Conservation (phyloP, 2,329 filamentous ascomycete species). For the Beauveria pseudobassiana region DNA sequence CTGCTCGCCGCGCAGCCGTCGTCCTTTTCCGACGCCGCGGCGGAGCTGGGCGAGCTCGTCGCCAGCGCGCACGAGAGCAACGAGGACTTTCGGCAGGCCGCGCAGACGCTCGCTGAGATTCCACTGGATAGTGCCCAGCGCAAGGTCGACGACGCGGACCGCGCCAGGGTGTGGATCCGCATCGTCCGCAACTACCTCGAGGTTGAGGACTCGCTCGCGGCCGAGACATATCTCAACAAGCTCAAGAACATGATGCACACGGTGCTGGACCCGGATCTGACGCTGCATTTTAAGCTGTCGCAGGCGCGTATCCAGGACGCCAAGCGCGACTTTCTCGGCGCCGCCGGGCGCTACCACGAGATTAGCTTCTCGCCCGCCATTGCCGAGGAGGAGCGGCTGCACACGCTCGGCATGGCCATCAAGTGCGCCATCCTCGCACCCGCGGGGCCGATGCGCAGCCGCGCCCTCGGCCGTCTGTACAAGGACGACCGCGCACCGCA, state of each 20-base stretch:
- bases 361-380: slow-evolving; percentile 72
- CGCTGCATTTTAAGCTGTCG: slow-evolving; percentile 80
- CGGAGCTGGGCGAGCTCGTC: slow-evolving; percentile 68
- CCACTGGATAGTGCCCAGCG: slow-evolving; percentile 85
- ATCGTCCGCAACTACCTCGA: slow-evolving; percentile 93
- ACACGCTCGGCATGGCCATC: slow-evolving; percentile 78
- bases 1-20: slow-evolving; percentile 54
- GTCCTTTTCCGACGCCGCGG: slow-evolving; percentile 78
- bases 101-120: slow-evolving; percentile 71
- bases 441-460: slow-evolving; percentile 76
- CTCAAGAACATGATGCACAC: slow-evolving; percentile 87
- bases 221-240: slow-evolving; percentile 85
- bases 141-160: slow-evolving; percentile 72
- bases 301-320: slow-evolving; percentile 92
- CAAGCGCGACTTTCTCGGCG: slow-evolving; percentile 80
- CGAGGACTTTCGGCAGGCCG: slow-evolving; percentile 74
- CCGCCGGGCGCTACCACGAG: slow-evolving; percentile 79
- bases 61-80: slow-evolving; percentile 76
- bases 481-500: slow-evolving; percentile 79
- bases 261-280: slow-evolving; percentile 64
- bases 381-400: slow-evolving; percentile 78
- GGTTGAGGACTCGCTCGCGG: slow-evolving; percentile 79
- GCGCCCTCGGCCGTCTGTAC: slow-evolving; percentile 76
- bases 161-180: slow-evolving; percentile 81
- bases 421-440: slow-evolving; percentile 89